These are phyloP conservation scores for Nigrograna mackinnonii DNA, from an alignment of 2,329 filamentous ascomycete species.

Conservation along the genomic window DNA sequence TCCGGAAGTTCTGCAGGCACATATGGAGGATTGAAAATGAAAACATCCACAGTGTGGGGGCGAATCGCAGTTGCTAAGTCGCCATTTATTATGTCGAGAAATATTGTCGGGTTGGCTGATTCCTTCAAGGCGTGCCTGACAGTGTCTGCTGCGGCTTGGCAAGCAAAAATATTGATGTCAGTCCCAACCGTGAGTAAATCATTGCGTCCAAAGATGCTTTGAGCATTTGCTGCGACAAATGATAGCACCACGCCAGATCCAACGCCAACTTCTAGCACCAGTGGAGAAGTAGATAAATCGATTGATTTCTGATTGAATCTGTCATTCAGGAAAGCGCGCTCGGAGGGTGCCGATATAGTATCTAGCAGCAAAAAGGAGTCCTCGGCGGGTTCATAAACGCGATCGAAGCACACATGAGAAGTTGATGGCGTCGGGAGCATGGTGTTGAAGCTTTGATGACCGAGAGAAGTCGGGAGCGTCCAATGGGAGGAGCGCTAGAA, in stretches of 20 bases:
- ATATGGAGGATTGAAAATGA: conserved; percentile 97
- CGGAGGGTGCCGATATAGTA: conserved; percentile 74
- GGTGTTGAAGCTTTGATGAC: conserved; percentile 13
- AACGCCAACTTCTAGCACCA: conserved; percentile 84
- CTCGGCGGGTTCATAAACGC: conserved; percentile 93
- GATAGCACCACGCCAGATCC: conserved; percentile 94
- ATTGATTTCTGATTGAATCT: conserved; percentile 57
- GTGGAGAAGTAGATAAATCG: conserved; percentile 33
- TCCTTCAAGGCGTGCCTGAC: conserved; percentile 56
- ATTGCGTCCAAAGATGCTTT: conserved; percentile 70
- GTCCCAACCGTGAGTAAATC: conserved; percentile 74
- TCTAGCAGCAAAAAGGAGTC: conserved; percentile 95
- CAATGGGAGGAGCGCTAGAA: background rate
- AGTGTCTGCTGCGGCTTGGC: conserved; percentile 73
- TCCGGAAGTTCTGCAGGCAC: conserved; percentile 81
- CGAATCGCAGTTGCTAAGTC: conserved; percentile 71
- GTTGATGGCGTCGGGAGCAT: conserved; percentile 97
- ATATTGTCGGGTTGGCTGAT: conserved; percentile 39
- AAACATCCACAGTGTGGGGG: conserved; percentile 69
- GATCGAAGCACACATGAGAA: conserved; percentile 84
- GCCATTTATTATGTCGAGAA: conserved; percentile 68
- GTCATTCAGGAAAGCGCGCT: conserved; percentile 68
- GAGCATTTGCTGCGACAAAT: conserved; percentile 79
- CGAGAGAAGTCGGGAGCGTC: background rate
- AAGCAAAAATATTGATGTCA: conserved; percentile 87